Base-by-base conservation (phyloP, 257 asterid genomes). In the Fraxinus excelsior region DNA sequence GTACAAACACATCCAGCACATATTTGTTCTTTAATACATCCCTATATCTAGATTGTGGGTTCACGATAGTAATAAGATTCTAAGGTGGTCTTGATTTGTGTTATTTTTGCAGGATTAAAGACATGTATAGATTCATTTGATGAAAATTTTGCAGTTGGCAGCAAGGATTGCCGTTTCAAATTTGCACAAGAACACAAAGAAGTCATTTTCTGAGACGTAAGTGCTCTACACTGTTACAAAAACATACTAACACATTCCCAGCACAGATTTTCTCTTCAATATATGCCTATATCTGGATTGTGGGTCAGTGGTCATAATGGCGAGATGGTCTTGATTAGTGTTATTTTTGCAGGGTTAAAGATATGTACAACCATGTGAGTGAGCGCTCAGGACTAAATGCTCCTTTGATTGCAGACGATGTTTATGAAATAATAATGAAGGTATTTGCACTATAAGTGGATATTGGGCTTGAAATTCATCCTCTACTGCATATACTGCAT, bases 111-210 rank as follows among this genome's bases (percentile, higher is more conserved):
- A 96, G 98, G 76, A 77, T 93, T 77, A 93, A 88, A 86, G 98
- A 93, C 73, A 91, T 96, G 98, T 90, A 93, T n/a, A n/a, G 26
- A 49, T 37, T 76, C 42, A 40, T 72, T 13, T 46, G 28, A 26
- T 72, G 21, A 62, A 67, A 71, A 64, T 25, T 29, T 3, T 77
- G 78, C 90, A 95, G 99, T 82, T 95, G 91, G 99, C 99, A 62
- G 99, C 99, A 37, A 90, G 99, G 91, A 93, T 95, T 88, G 98
- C 97, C 19, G 98, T 95, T 79, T 95, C 99, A 10, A 93, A 95
- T 86, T 93, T 95, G 69, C 99, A 95, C 85, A 95, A 93, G 86
- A 95, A 88, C 80, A 95, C 99, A 0, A 93, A 93, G 91, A 91
- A 95, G 75, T 95, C 92, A 1, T 95, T 95, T 86, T 95, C 99